These are phyloP conservation scores for Gillenia trifoliata DNA, from an alignment of 306 rosid species.

Conservation along the genomic window DNA sequence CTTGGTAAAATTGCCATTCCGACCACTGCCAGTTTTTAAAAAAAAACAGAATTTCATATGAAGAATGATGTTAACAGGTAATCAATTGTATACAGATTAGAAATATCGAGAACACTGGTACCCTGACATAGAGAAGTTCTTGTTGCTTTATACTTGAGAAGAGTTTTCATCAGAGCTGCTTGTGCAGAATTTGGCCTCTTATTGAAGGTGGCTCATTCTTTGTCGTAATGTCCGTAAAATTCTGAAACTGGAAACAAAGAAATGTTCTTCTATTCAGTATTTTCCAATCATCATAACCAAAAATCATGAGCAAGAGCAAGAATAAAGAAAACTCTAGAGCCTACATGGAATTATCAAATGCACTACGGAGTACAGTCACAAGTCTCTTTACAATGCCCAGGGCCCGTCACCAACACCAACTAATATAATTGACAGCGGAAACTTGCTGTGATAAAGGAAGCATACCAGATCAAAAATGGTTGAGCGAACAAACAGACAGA, in stretches of 20 bases:
- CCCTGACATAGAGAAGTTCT: constrained; percentile 69
- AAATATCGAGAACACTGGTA: constrained; percentile 24
- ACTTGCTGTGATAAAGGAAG: constrained; percentile 51
- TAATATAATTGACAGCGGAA: constrained; percentile 81
- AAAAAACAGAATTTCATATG: not conserved
- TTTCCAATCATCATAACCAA: constrained; percentile 1
- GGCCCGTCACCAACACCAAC: constrained; percentile 99
- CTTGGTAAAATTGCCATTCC: constrained; percentile 16
- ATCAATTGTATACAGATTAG: constrained; percentile 4
- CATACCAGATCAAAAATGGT: constrained; percentile 17
- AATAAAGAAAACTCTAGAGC: constrained; percentile 3
- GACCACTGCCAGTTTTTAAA: constrained; percentile 31
- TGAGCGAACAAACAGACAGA: constrained; percentile 3
- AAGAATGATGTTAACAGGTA: not conserved
- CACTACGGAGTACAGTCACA: constrained; percentile 86
- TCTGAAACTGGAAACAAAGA: constrained; percentile 64
- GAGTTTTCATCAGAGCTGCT: constrained; percentile 91
- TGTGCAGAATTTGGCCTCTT: constrained; percentile 90
- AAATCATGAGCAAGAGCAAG: not conserved
- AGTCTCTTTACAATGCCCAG: constrained; percentile 93
- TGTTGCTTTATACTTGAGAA: constrained; percentile 81
- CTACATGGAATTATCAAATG: constrained; percentile 87
- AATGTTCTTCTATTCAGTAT: not conserved
- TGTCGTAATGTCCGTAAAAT: constrained; percentile 63
- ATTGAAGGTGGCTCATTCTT: constrained; percentile 50